Conservation (phyloP, 805 yeast species). For the Torulaspora microellipsoides region DNA sequence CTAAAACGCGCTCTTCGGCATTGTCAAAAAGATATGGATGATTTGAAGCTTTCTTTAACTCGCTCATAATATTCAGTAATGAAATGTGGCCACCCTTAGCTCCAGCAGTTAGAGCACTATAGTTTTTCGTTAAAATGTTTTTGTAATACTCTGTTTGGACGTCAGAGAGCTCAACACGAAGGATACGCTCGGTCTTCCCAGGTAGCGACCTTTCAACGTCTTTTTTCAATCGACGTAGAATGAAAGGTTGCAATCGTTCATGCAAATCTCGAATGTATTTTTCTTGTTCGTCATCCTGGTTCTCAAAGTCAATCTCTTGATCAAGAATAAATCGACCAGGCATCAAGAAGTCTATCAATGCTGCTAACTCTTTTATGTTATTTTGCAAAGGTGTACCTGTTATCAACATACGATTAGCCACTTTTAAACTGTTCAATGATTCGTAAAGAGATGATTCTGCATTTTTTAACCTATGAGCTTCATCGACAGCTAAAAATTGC, state of each 20-base stretch:
- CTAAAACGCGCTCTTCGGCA: conserved; percentile 78
- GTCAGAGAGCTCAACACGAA: conserved; percentile 92
- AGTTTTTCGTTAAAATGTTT: conserved; percentile 88
- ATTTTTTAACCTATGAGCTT: conserved; percentile 94
- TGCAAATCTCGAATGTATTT: conserved; percentile 83
- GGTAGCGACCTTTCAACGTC: conserved; percentile 97
- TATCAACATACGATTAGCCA: conserved; percentile 76
- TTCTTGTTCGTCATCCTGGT: conserved; percentile 84
- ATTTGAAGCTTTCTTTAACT: conserved; percentile 92
- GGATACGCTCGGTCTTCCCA: conserved; percentile 89
- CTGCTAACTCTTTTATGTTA: conserved; percentile 91
- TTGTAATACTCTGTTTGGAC: conserved; percentile 93
- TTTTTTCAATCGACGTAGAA: conserved; percentile 86
- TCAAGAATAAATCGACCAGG: conserved; percentile 90
- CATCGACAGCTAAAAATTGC: conserved; percentile 98
- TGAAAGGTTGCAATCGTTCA: conserved; percentile 81
- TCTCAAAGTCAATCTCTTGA: conserved; percentile 91
- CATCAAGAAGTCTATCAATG: conserved; percentile 90
- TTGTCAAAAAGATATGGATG: conserved; percentile 94
- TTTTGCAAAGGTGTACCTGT: conserved; percentile 99
- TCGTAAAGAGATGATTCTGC: conserved; percentile 92
- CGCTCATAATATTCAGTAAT: conserved; percentile 87
- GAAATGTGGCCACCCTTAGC: conserved; percentile 74
- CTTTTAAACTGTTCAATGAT: conserved; percentile 75
- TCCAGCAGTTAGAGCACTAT: conserved; percentile 86